These are phyloP conservation scores for Pseudonitzschia multiseries DNA, from an alignment of 108 stramenopile genomes.

Conservation along the genomic window DNA sequence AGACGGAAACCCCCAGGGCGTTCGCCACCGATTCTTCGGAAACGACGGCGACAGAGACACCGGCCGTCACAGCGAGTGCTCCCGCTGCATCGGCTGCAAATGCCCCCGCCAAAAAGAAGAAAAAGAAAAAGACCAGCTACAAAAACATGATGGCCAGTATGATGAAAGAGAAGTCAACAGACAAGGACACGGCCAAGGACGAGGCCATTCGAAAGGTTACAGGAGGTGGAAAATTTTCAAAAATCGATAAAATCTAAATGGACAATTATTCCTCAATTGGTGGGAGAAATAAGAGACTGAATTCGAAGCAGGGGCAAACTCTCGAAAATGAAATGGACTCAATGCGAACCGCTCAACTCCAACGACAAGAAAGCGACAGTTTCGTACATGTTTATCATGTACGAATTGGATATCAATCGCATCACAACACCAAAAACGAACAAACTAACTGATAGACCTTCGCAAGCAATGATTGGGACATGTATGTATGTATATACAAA, in stretches of 20 bases:
- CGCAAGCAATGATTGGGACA: no score
- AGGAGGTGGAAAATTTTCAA: conserved; percentile 83
- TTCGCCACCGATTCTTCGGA: background rate
- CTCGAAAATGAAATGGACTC: background rate
- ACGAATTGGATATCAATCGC: background rate
- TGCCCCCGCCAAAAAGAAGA: conserved; percentile 69
- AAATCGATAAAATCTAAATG: conserved; percentile 88
- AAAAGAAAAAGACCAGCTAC: conserved; percentile 88
- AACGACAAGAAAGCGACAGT: background rate
- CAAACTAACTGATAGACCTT: background rate
- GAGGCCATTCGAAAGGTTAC: conserved; percentile 71
- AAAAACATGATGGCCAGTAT: conserved; percentile 84
- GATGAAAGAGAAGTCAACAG: conserved; percentile 40
- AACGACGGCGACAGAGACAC: conserved; percentile 2
- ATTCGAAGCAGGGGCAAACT: background rate
- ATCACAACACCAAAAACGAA: background rate
- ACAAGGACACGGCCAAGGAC: conserved; percentile 68
- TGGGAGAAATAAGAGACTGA: background rate
- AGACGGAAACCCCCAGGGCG: conserved; percentile 17
- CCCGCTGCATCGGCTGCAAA: conserved; percentile 24
- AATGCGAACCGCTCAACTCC: background rate
- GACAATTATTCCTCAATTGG: background rate
- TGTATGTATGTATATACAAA: no score
- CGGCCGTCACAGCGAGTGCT: conserved; percentile 16
- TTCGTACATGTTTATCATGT: no score